Base-by-base conservation (phyloP, 257 asterid species). In the Lavandula angustifolia region DNA sequence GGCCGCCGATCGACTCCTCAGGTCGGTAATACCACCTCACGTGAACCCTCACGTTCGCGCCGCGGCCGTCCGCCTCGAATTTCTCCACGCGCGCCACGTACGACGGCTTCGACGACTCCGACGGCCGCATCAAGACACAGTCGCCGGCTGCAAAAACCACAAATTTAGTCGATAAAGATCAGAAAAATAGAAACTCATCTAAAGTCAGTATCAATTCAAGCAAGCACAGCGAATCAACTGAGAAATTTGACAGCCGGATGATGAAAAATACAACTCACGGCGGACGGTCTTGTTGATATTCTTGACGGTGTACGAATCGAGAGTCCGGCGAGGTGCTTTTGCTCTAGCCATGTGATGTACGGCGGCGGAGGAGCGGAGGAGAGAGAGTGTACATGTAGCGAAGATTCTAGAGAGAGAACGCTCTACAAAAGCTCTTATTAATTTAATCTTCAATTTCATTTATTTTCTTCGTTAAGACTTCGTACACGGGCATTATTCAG, bases 21-120 rank as follows among this genome's bases (percentile, higher is more conserved):
- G 98, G 98, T 43, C 98, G 95, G 78, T 92, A 92, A 56, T 92
- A 92, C 96, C 98, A 89, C 59, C 96, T 72, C 58, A 87, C 92
- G 35, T 84, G 85, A 53, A 89, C 60, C 87, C 76, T 87, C 33
- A 81, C 91, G 80, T 85, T 87, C 41, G 79, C 73, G 0, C 98
- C 98, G 3, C 96, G 84, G 62, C 82, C 71, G 61, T 89, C 98
- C n/a, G 96, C 80, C 74, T 89, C 96, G 73, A 92, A 87, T 80
- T 64, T 89, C 82, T 92, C 98, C 64, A 92, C 78, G 9, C 89
- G 77, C 10, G 96, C 95, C 50, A 89, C 96, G 76, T 92, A 92
- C 46, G 98, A 78, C 58, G 89, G 91, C 79, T 87, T 92, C 4
- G 95, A 82, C 22, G 96, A 44, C 37, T 89, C 98, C 56, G 87